Evolutionary conservation across 345 rosid species (phyloP), one percentile per base, ranked within the genome.

Genomic region (Pistacia vera): DNA sequence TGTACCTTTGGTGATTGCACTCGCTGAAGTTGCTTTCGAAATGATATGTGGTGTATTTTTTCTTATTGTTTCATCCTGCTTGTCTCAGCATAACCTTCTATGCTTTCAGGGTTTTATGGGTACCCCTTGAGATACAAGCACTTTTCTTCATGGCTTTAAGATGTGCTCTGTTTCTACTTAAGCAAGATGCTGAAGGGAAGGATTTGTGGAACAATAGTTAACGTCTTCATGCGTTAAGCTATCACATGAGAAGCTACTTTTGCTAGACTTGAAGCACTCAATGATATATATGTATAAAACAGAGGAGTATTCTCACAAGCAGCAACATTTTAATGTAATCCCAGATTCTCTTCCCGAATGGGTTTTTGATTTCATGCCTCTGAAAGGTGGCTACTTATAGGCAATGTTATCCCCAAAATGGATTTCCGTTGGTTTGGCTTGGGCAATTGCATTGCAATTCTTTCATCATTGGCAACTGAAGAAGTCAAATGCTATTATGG

Each of bases 321-420:
- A 11, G 90, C 49, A 95, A 93, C 91, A 95, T 84, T 95, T 93
- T 80, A 95, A 95, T 46, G 98, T 95, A 16, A 95, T 95, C 65
- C 98, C 98, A 6, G 97, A 95, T 80, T 95, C 99, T 72, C 98
- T 95, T 70, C 98, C 97, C 2, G 99, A 93, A 72, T 93, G 99
- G 99, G 67, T 92, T 57, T 95, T 95, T 13, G 96, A 95, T 83
- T 95, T 95, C 66, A 93, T 95, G 96, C 94, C 99, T 7, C 66
- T 79, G 76, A 86, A 72, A 2, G 99, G 98, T 49, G 99, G 99
- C 63, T 93, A 92, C 82, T 93, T 46, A 88, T 95, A 1, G 99
- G 99, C 60, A 93, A 95, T 77, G 93, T 92, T 4, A 95, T 79
- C 99, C 98, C 97, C 44, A 89, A 88, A 80, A 95, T 95, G 96